Conservation (phyloP, 1,284 basidiomycete species). For the Irpex sp. region DNA sequence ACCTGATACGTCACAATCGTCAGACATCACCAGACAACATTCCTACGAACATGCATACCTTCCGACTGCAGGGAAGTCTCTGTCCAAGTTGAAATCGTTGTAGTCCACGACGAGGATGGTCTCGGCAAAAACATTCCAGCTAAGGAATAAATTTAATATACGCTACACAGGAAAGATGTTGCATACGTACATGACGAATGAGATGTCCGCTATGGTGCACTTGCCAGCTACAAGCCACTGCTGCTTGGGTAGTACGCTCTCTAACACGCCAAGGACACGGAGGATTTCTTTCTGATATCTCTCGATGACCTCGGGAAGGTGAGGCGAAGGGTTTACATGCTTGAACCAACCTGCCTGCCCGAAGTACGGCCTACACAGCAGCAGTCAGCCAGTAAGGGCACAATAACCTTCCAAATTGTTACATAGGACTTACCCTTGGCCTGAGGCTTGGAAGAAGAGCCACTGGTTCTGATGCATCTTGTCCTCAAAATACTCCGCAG, state of each 20-base stretch:
- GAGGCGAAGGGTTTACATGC: neutral
- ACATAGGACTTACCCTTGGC: slow-evolving; percentile 3
- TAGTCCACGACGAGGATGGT: slow-evolving; percentile 5
- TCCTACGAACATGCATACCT: neutral
- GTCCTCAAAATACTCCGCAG: slow-evolving; percentile 37
- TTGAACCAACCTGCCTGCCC: slow-evolving; percentile 2
- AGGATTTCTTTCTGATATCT: slow-evolving; percentile 26
- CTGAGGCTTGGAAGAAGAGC: slow-evolving; percentile 11
- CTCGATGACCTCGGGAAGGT: slow-evolving; percentile 14
- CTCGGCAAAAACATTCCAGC: slow-evolving; percentile 8
- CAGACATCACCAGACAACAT: neutral
- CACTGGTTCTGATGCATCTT: slow-evolving; percentile 6
- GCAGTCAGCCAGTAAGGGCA: too few species aligned
- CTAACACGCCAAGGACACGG: slow-evolving; percentile 27
- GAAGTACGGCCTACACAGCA: neutral
- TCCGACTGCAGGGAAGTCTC: slow-evolving; percentile 7
- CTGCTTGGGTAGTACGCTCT: slow-evolving; percentile 18
- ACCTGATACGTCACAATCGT: neutral
- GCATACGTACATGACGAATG: slow-evolving; percentile 6
- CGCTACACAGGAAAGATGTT: neutral
- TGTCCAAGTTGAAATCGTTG: slow-evolving; percentile 8
- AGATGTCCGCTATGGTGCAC: slow-evolving; percentile 14
- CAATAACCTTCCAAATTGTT: neutral
- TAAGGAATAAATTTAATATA: neutral
- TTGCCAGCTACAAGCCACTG: slow-evolving; percentile 13